phyloP scores from a whole-genome alignment of 805 yeast species.

The Saturnispora sekii region DNA sequence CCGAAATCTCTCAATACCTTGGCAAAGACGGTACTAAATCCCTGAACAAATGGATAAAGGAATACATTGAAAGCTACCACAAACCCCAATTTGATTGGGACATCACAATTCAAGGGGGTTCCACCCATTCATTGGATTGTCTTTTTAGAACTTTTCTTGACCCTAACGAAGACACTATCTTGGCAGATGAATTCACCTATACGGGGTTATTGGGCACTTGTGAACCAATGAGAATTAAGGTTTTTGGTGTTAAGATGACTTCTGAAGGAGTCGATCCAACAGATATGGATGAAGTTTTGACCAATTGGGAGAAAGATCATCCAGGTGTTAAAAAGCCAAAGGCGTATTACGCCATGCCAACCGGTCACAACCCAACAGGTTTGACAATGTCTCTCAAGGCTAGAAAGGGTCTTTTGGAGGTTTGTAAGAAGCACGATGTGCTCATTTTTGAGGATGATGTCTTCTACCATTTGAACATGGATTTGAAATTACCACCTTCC shows the following conservation, averaged over 20 bases:
- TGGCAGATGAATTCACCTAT: constrained; percentile 77
- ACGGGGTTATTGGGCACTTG: constrained; percentile 80
- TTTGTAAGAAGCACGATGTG: constrained; percentile 60
- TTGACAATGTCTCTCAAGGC: constrained; percentile 49
- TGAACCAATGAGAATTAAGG: constrained; percentile 55
- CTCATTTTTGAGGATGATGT: constrained; percentile 81
- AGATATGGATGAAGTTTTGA: constrained; percentile 49
- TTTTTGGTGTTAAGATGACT: constrained; percentile 73
- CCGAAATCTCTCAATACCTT: constrained; percentile 44
- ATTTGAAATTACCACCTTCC: constrained; percentile 41
- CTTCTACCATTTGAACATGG: constrained; percentile 64
- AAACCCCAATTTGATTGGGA: constrained; percentile 56
- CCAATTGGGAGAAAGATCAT: constrained; percentile 55
- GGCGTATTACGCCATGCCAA: constrained; percentile 57
- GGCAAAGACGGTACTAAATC: constrained; percentile 38
- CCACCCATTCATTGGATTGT: constrained; percentile 86
- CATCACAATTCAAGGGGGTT: constrained; percentile 62
- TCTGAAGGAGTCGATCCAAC: constrained; percentile 69
- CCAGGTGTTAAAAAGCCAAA: constrained; percentile 36
- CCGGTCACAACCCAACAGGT: constrained; percentile 89
- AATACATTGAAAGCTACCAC: constrained; percentile 36
- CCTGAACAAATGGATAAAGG: constrained; percentile 31
- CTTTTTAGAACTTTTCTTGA: constrained; percentile 65
- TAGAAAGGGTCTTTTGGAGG: constrained; percentile 45
- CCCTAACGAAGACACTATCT: constrained; percentile 62